Percentiles rank a stretch among this genome's conserved stretches.
These are phyloP conservation scores for Candida germanica DNA, from an alignment of 805 yeast species.

Conservation along the genomic window DNA sequence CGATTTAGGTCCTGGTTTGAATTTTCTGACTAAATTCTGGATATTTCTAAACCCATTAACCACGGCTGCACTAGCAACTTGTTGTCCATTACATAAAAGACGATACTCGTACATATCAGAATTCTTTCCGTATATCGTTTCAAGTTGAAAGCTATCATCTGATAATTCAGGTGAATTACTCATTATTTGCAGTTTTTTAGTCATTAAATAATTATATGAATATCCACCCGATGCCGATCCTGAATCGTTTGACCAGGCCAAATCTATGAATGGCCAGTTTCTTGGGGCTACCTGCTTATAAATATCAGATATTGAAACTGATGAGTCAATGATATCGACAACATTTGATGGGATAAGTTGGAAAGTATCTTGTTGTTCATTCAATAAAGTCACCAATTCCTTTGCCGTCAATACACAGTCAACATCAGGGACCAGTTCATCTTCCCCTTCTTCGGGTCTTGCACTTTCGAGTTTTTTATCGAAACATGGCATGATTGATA, in stretches of 20 bases:
- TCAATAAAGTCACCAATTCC: constrained; percentile 73
- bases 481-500: constrained; percentile 94
- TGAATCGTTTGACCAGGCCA: constrained; percentile 67
- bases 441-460: constrained; percentile 58
- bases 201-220: constrained; percentile 62
- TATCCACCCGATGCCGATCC: constrained; percentile 93
- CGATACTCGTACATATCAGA: constrained; percentile 71
- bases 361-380: constrained; percentile 47
- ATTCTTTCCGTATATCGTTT: constrained; percentile 63
- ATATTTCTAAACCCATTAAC: constrained; percentile 93
- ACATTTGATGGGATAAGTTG: constrained; percentile 19
- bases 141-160: constrained; percentile 25
- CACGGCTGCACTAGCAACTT: constrained; percentile 53
- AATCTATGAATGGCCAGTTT: constrained; percentile 56
- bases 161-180: constrained; percentile 14
- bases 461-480: constrained; percentile 96
- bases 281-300: constrained; percentile 47
- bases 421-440: constrained; percentile 49
- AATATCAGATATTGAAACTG: constrained; percentile 14
- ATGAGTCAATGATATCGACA: constrained; percentile 9
- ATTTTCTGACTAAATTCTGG: constrained; percentile 85
- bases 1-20: constrained; percentile 40
- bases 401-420: constrained; percentile 93
- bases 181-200: constrained; percentile 27
- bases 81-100: constrained; percentile 39